phyloP scores from a whole-genome alignment of 768 basidiomycete genomes.

The Pisolithus orientalis region DNA sequence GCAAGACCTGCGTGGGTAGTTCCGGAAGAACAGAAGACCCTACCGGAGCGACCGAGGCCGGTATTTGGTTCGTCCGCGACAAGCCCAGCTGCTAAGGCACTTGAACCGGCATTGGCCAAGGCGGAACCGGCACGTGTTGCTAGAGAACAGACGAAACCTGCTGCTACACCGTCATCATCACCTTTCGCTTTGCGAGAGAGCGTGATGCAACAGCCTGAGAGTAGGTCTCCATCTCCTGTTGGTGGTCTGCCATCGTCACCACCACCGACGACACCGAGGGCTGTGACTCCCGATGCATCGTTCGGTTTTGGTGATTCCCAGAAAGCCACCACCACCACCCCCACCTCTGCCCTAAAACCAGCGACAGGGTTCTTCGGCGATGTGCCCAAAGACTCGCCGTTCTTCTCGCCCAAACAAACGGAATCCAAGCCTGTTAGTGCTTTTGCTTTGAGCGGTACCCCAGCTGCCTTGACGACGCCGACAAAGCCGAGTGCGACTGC shows the following conservation, averaged over 20 bases:
- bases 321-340: slow-evolving; percentile 15
- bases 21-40: slow-evolving; percentile 4
- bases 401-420: neutral
- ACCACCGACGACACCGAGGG: slow-evolving; percentile 14
- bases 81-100: slow-evolving; percentile 6
- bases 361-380: slow-evolving; percentile 30
- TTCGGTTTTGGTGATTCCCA: slow-evolving; percentile 27
- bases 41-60: slow-evolving; percentile 2
- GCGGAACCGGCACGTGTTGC: slow-evolving; percentile 7
- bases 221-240: slow-evolving; percentile 25
- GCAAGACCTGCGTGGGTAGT: slow-evolving; percentile 19
- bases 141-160: neutral
- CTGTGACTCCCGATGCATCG: slow-evolving; percentile 26
- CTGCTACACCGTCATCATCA: neutral
- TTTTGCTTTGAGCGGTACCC: slow-evolving; percentile 3
- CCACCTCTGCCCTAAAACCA: slow-evolving; percentile 29
- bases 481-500: slow-evolving; percentile 15
- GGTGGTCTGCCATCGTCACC: slow-evolving; percentile 1
- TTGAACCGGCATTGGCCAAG: slow-evolving; percentile 8
- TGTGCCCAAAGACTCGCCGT: slow-evolving; percentile 16
- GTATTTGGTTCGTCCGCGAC: neutral
- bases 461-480: slow-evolving; percentile 16
- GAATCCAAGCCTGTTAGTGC: neutral
- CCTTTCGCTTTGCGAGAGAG: slow-evolving; percentile 10
- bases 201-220: slow-evolving; percentile 11